A percentile compares a stretch with the other conserved stretches of the same genome.
Evolutionary conservation across 768 basidiomycete genomes (phyloP).

Genomic region (Lentinula sp.): DNA sequence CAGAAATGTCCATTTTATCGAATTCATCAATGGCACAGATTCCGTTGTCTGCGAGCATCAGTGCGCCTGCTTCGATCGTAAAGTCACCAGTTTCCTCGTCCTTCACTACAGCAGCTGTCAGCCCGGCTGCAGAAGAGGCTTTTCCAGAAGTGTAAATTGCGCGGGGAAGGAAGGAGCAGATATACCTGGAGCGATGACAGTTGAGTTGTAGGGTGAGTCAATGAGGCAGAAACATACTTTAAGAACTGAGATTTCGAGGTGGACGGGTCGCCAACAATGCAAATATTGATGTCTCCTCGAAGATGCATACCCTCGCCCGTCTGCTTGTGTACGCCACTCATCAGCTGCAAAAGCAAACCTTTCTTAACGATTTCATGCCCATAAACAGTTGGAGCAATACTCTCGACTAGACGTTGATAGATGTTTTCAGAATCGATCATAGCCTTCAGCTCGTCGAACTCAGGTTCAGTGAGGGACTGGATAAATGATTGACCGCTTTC

Average conservation of each 20-base stretch:
- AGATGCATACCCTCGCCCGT: slow-evolving; percentile 95
- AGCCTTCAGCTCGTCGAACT: slow-evolving; percentile 87
- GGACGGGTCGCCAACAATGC: slow-evolving; percentile 94
- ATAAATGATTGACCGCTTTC: slow-evolving; percentile 81
- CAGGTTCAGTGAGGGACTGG: slow-evolving; percentile 84
- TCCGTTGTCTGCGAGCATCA: slow-evolving; percentile 99
- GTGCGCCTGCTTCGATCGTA: slow-evolving; percentile 97
- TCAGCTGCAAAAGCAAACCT: slow-evolving; percentile 88
- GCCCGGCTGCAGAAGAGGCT: slow-evolving; percentile 96
- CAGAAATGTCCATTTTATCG: slow-evolving; percentile 99
- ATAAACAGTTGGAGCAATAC: slow-evolving; percentile 96
- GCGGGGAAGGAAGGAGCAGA: slow-evolving; percentile 96
- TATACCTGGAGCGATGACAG: slow-evolving; percentile 54
- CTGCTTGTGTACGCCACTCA: slow-evolving; percentile 98
- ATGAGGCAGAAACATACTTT: slow-evolving; percentile 52
- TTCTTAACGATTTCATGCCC: slow-evolving; percentile 99
- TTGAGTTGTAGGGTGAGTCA: neutral
- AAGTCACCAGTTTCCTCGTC: slow-evolving; percentile 99
- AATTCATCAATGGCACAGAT: slow-evolving; percentile 99
- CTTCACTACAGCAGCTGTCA: slow-evolving; percentile 96
- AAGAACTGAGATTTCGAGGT: slow-evolving; percentile 99
- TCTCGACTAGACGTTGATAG: slow-evolving; percentile 87
- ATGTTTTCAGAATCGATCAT: slow-evolving; percentile 97
- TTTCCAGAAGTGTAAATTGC: slow-evolving; percentile 99
- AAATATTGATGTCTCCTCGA: slow-evolving; percentile 98